Evolutionary conservation across 345 rosid genomes (phyloP).

Genomic region (Moricandia moricandioides): DNA sequence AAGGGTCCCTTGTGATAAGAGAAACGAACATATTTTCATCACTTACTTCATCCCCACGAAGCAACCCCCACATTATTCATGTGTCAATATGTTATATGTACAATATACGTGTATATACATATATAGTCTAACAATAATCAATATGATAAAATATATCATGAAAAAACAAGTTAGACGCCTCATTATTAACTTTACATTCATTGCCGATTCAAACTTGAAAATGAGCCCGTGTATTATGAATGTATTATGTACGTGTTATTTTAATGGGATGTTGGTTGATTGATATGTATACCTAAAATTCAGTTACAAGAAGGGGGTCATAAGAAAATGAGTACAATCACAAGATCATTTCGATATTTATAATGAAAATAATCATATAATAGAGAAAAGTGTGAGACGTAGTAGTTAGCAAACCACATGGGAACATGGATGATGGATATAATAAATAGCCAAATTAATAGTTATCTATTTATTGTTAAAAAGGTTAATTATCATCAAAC

Average conservation of each 20-base stretch:
- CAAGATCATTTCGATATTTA: neutral
- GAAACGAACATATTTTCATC: slow-evolving; percentile 39
- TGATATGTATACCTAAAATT: neutral
- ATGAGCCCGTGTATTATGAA: neutral
- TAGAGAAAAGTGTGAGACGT: slow-evolving; percentile 19
- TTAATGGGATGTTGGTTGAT: neutral
- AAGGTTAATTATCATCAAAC: neutral
- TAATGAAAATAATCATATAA: neutral
- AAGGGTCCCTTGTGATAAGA: slow-evolving; percentile 36
- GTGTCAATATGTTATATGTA: neutral
- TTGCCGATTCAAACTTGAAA: neutral
- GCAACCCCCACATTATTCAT: slow-evolving; percentile 1
- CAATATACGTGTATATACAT: neutral
- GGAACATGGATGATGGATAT: slow-evolving; percentile 21
- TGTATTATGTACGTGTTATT: slow-evolving; percentile 1
- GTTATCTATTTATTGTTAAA: neutral
- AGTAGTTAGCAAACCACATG: slow-evolving; percentile 36
- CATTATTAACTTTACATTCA: neutral
- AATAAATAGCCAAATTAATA: neutral
- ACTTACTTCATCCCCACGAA: slow-evolving; percentile 29
- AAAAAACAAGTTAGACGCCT: neutral
- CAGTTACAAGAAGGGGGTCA: neutral
- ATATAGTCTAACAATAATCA: neutral
- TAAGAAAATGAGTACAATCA: neutral
- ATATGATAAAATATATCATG: neutral